These are phyloP conservation scores for Colletotrichum sp. DNA, from an alignment of 2,329 filamentous ascomycete genomes.

Conservation along the genomic window DNA sequence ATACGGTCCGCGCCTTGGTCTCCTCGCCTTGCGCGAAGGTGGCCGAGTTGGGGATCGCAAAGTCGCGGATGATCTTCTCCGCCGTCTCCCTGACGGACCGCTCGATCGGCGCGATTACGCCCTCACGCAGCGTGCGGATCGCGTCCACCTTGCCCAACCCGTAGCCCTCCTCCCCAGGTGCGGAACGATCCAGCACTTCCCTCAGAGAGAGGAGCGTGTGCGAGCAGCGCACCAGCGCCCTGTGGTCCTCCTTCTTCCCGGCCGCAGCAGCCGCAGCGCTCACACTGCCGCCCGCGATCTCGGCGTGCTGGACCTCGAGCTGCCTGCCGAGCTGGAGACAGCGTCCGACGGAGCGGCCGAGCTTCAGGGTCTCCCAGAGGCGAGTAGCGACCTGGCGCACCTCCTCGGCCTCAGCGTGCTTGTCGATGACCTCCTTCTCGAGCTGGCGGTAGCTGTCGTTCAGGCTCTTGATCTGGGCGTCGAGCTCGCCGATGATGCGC, in stretches of 20 bases:
- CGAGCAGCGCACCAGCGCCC: slow-evolving; percentile 80
- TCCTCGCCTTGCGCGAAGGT: slow-evolving; percentile 74
- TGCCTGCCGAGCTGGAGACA: slow-evolving; percentile 84
- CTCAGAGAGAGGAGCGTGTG: slow-evolving; percentile 79
- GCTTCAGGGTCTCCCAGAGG: slow-evolving; percentile 78
- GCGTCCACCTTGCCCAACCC: slow-evolving; percentile 77
- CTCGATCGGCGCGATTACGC: slow-evolving; percentile 75
- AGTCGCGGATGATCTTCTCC: slow-evolving; percentile 83
- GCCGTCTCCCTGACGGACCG: slow-evolving; percentile 73
- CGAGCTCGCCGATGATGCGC: slow-evolving; percentile 76
- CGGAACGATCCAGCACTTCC: slow-evolving; percentile 72
- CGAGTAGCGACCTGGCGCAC: slow-evolving; percentile 78
- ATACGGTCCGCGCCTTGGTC: slow-evolving; percentile 73
- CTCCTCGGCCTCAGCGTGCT: slow-evolving; percentile 77
- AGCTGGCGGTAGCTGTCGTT: slow-evolving; percentile 86
- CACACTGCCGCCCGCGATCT: slow-evolving; percentile 55
- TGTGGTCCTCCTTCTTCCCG: slow-evolving; percentile 71
- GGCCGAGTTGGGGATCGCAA: slow-evolving; percentile 67
- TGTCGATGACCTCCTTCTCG: slow-evolving; percentile 83
- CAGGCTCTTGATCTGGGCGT: slow-evolving; percentile 78
- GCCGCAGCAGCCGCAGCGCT: slow-evolving; percentile 33
- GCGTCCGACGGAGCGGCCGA: slow-evolving; percentile 78
- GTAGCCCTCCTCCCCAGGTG: slow-evolving; percentile 74
- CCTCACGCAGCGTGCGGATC: slow-evolving; percentile 72
- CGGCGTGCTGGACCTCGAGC: slow-evolving; percentile 83